Evolutionary conservation across 805 yeast genomes (phyloP), one percentile per base, ranked within the genome.

Genomic region (Spathaspora arborariae): DNA sequence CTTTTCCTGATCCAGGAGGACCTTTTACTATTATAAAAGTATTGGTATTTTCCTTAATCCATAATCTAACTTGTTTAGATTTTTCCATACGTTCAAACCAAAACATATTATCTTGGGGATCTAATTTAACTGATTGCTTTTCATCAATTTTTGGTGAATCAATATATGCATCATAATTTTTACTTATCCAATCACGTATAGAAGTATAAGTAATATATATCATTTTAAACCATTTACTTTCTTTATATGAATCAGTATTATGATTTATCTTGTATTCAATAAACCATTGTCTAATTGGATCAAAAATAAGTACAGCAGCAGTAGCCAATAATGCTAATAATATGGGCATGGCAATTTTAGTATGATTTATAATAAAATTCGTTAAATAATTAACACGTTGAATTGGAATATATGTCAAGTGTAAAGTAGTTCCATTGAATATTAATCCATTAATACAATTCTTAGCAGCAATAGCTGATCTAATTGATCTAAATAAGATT

Each of bases 1-100:
- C 78, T 57, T 94, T 92, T 19, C 98, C 99, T n/a, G 96, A 82
- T 4, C 99, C 99, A 53, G 88, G 78, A 4, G 99, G 98, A 10
- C 99, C 99, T 51, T 84, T 80, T 2, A 94, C 82, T 2, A 94
- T 81, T 20, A 92, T 90, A 60, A 90, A 94, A 1, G 97, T 88
- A 61, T 86, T 84, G n/a, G 83, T 82, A 51, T 90, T 91, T 62
- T 94, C 99, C 48, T 81, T 82, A 5, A 94, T 69, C 94, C 96
- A 87, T 54, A 86, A 69, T 53, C 76, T 78, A 46, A 94, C 59
- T 52, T 85, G 88, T 47, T 82, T 81, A 0, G 85, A 81, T 50
- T 79, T 78, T 44, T 82, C 85, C 34, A 72, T 63, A 38, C 96
- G 71, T 56, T 90, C 95, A 30, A 77, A 75, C 95, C 96, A 85